Percentiles rank a stretch among this genome's conserved stretches.
Conservation (phyloP, 2,329 filamentous ascomycete species). For the Fusarium subglutinans region DNA sequence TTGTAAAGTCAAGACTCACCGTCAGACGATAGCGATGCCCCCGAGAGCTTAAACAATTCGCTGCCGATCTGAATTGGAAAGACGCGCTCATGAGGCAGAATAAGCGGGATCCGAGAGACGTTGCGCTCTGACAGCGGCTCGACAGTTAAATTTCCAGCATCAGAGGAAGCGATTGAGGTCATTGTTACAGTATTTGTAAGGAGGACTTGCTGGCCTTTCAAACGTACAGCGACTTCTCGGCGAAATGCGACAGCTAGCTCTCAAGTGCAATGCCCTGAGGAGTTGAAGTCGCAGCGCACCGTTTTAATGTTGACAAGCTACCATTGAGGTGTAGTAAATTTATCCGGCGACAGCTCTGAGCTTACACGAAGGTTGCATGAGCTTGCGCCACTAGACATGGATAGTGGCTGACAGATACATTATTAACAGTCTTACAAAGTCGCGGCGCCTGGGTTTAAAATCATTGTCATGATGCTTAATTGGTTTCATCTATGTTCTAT, state of each 20-base stretch:
- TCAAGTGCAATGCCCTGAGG: constrained; percentile 27
- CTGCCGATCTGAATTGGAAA: constrained; percentile 80
- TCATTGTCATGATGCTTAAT: not conserved
- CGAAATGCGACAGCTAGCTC: constrained; percentile 9
- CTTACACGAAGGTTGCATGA: constrained; percentile 26
- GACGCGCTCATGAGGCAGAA: constrained; percentile 75
- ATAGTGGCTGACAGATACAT: constrained; percentile 22
- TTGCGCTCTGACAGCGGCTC: constrained; percentile 44
- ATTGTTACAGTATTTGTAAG: not conserved
- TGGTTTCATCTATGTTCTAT: constrained; percentile 9
- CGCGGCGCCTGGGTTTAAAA: not conserved
- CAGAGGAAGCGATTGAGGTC: constrained; percentile 42
- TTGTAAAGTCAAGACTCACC: constrained; percentile 55
- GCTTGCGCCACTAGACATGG: constrained; percentile 29
- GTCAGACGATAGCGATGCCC: constrained; percentile 77
- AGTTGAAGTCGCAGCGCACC: constrained; percentile 1
- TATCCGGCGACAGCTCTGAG: not conserved
- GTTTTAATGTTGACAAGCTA: not conserved
- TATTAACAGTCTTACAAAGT: constrained; percentile 6
- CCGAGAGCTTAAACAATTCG: constrained; percentile 77
- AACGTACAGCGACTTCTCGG: not conserved
- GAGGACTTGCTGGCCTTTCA: not conserved
- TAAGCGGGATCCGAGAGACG: constrained; percentile 61
- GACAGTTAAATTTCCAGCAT: constrained; percentile 36
- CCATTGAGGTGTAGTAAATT: constrained; percentile 18